These are phyloP conservation scores for Periconia macrospinosa DNA, from an alignment of 2,329 filamentous ascomycete species.

Conservation along the genomic window DNA sequence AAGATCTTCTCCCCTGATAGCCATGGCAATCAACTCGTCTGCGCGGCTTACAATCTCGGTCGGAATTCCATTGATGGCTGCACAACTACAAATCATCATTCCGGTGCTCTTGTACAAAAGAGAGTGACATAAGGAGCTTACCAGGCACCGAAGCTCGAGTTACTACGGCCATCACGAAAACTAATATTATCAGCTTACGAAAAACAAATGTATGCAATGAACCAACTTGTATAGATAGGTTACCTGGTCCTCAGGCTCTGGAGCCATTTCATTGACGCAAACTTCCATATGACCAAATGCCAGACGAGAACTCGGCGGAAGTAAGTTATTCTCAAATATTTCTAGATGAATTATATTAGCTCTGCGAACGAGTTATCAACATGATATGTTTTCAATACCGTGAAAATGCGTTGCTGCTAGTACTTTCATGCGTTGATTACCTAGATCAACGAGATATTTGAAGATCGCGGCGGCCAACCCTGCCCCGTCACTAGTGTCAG, in stretches of 20 bases:
- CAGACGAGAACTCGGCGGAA: constrained; percentile 56
- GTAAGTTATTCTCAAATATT: constrained; percentile 67
- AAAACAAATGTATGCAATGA: neutral
- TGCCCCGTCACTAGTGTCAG: constrained; percentile 65
- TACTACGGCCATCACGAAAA: constrained; percentile 66
- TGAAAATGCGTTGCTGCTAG: constrained; percentile 67
- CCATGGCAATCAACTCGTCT: constrained; percentile 69
- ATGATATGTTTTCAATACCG: constrained; percentile 45
- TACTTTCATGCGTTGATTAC: constrained; percentile 58
- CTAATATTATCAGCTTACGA: constrained; percentile 32
- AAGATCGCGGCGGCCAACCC: constrained; percentile 65
- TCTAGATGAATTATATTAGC: constrained; percentile 49
- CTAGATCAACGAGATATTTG: constrained; percentile 57
- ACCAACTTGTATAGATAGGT: constrained; percentile 70
- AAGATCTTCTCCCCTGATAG: constrained; percentile 75
- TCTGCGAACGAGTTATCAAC: constrained; percentile 45
- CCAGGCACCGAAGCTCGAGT: constrained; percentile 79
- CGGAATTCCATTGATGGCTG: constrained; percentile 82
- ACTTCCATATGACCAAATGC: constrained; percentile 74
- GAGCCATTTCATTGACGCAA: constrained; percentile 57
- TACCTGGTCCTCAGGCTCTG: constrained; percentile 62
- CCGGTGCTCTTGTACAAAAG: too few species aligned
- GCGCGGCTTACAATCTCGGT: constrained; percentile 72
- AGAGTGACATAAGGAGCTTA: constrained; percentile 26
- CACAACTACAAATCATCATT: constrained; percentile 59